A percentile compares a stretch with the other conserved stretches of the same genome.
Evolutionary conservation across 1,139 yeast genomes (phyloP).

Genomic region (Candida anutae): DNA sequence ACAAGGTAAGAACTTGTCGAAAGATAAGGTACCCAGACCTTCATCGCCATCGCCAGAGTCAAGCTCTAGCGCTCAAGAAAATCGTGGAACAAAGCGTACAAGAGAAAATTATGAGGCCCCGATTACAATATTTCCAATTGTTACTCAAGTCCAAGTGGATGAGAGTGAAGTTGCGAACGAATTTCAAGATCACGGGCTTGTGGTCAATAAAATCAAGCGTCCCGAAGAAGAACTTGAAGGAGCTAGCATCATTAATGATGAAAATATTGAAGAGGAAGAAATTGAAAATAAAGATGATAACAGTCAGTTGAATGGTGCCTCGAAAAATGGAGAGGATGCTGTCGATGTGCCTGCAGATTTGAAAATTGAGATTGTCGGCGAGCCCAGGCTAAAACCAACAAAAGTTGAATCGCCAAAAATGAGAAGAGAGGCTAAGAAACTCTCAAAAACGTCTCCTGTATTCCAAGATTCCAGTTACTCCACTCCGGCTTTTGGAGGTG

Average conservation of each 20-base stretch:
- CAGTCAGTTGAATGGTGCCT: too few relatives aligned
- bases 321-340: too few relatives aligned
- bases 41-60: too few relatives aligned
- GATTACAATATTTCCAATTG: constrained; percentile 1
- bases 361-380: background rate
- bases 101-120: background rate
- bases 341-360: background rate
- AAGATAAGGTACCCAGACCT: too few relatives aligned
- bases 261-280: constrained; percentile 8
- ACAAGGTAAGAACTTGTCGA: constrained; percentile 12
- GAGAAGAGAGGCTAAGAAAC: too few relatives aligned
- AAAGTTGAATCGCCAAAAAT: constrained; percentile 1
- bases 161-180: constrained; percentile 9
- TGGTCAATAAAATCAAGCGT: constrained; percentile 14
- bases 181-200: constrained; percentile 13
- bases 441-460: too few relatives aligned
- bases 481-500: too few relatives aligned
- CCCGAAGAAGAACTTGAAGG: constrained; percentile 4
- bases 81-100: background rate
- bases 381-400: background rate
- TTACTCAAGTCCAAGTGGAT: constrained; percentile 3
- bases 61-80: too few relatives aligned
- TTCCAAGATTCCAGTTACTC: too few relatives aligned
- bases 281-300: constrained; percentile 8
- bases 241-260: constrained; percentile 6